A percentile compares a stretch with the other conserved stretches of the same genome.
Conservation (phyloP, 1,284 basidiomycete genomes). For the Leccinum olivaceoglutinosum region DNA sequence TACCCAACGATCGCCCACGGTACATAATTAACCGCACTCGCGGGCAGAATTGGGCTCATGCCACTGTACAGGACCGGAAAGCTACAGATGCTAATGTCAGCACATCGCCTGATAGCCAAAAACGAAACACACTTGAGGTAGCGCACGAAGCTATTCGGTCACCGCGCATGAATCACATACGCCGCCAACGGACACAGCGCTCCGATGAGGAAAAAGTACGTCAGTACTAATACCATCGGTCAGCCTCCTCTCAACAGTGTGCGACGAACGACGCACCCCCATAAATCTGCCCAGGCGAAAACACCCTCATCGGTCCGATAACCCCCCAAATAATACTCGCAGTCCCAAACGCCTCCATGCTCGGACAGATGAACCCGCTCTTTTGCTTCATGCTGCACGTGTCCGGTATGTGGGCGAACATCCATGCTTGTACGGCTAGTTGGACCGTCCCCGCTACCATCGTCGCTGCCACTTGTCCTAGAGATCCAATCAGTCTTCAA, state of each 20-base stretch:
- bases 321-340: conserved; percentile 40
- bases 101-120: neutral
- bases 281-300: conserved; percentile 25
- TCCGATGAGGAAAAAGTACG: conserved; percentile 58
- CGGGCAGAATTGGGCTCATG: conserved; percentile 48
- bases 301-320: conserved; percentile 33
- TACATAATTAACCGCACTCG: conserved; percentile 41
- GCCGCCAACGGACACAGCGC: conserved; percentile 38
- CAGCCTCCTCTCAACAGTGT: neutral
- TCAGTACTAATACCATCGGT: conserved; percentile 19
- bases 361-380: conserved; percentile 36
- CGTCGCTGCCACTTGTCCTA: conserved; percentile 38
- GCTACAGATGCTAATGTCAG: conserved; percentile 17
- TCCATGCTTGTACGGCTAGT: conserved; percentile 42
- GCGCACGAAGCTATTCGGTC: conserved; percentile 38
- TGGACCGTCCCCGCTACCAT: conserved; percentile 38
- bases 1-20: conserved; percentile 46
- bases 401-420: conserved; percentile 28
- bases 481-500: neutral
- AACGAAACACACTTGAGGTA: conserved; percentile 37
- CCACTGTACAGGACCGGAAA: conserved; percentile 53
- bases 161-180: conserved; percentile 36
- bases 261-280: conserved; percentile 8
- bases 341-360: conserved; percentile 35
- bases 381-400: conserved; percentile 23